Base-by-base conservation (phyloP, 169 alveolate genomes). In the Eimeria sp. region DNA sequence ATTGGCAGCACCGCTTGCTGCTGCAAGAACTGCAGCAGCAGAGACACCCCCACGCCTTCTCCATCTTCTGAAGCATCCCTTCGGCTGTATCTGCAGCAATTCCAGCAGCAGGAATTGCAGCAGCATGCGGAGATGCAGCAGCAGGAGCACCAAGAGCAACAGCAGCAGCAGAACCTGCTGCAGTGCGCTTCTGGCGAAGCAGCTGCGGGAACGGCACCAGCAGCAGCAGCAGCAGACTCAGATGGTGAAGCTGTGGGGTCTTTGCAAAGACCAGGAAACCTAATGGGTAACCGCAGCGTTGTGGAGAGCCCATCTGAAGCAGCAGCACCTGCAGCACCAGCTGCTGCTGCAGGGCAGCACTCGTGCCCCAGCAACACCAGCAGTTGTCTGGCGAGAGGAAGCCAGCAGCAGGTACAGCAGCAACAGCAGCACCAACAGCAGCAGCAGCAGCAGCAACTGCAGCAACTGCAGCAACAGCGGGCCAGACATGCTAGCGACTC, bases 11-110 rank as follows among this genome's bases (percentile, higher is more conserved):
- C 51, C 73, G 58, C 27, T 9, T 57, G 72, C 76, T 49, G 91
- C 91, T 54, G 91, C 91, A 57, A 18, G 63, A 9, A 34, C 10
- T 83, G 91, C 91, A 83, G 57, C 89, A 78, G 45, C 65, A 14
- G 47, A 18, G 67, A 4, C 40, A 18, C 57, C 45, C 89, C 57
- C 67, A 30, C 25, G 3, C 65, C 63, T 4, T 30, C 89, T 16
- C 30, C n/a, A 25, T 47, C 65, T 22, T 20, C 65, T 6, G 75
- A 65, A 25, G 22, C 43, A 25, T 65, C 75, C 3, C 5, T 65
- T 25, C 84, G 40, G 84, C 57, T 73, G 84, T 45, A 30, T 22
- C 84, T 18, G 49, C 76, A 49, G 34, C 20, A 27, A 22, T 51
- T 20, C 54, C 76, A 83, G 49, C 76, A 83, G 45, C 67, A 45